Base-by-base conservation (phyloP, 495 filamentous ascomycete species). In the Annulohypoxylon moriforme region DNA sequence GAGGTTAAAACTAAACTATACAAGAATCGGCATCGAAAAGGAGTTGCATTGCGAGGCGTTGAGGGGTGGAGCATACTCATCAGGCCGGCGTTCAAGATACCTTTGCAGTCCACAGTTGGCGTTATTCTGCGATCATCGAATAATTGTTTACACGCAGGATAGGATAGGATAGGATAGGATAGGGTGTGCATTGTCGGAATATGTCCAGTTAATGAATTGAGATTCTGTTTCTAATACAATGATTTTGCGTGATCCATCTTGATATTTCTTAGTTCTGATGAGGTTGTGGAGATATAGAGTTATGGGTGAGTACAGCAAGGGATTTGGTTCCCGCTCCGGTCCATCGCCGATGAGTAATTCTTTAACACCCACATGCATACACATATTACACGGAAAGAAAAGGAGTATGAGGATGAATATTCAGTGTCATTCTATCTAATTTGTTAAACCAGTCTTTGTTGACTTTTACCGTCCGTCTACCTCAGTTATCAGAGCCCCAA, bases 41-140 rank as follows among this genome's bases (percentile, higher is more conserved):
- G 60, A 31, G 3, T 10, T 40, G 61, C 61, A 64, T 64, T 16
- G 50, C 50, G 18, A 18, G 61, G 61, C 61, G 61, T 64, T 64
- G 34, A 9, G 33, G 38, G n/a, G 40, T 14, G 36, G 36, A 5
- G 9, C 9, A 44, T n/a, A 18, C 14, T 42, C 14, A 16, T 8
- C 2, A 3, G 13, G 2, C 38, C 38, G 25, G 50, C 11, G 50
- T 56, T 36, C 0, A 29, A 44, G 40, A 44, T 44, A 44, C 40
- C 40, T 42, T 3, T 42, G 13, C 11, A 42, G 11, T 42, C n/a
- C n/a, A n/a, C 11, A 0, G 38, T 16, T 42, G 22, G 46, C 44
- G 44, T 44, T 44, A 33, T 60, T 42, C 31, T 18, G 47, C 29
- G 25, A 7, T 44, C 33, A 7, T 44, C 33, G 52, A 44, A 44